phyloP scores from a whole-genome alignment of 352 stramenopile genomes.

The Nothophytophthora sp. region DNA sequence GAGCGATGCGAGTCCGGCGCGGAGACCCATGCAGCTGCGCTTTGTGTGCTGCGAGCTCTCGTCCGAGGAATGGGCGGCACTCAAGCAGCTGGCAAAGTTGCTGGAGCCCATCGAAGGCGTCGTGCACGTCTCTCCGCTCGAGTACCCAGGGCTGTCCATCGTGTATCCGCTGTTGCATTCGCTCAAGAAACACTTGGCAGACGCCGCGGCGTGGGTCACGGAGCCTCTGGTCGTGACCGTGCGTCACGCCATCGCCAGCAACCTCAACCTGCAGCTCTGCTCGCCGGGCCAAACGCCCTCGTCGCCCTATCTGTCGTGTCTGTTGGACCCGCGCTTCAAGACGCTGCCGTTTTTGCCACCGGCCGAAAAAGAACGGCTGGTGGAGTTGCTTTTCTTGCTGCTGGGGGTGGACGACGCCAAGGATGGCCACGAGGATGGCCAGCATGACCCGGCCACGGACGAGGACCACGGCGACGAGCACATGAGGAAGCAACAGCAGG shows the following conservation, averaged over 20 bases:
- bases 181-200: conserved; percentile 68
- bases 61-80: conserved; percentile 58
- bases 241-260: conserved; percentile 54
- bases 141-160: conserved; percentile 75
- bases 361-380: conserved; percentile 51
- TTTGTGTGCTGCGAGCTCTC: conserved; percentile 81
- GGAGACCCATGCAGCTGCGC: conserved; percentile 73
- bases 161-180: conserved; percentile 69
- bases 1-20: conserved; percentile 67
- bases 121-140: conserved; percentile 61
- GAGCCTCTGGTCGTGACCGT: conserved; percentile 64
- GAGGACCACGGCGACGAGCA: conserved; percentile 24
- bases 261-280: conserved; percentile 56
- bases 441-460: conserved; percentile 5
- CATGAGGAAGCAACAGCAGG: conserved; percentile 18
- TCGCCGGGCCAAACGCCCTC: conserved; percentile 43
- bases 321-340: conserved; percentile 80
- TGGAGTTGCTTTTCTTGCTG: conserved; percentile 55
- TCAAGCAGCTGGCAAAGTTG: conserved; percentile 68
- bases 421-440: conserved; percentile 17
- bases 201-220: conserved; percentile 61
- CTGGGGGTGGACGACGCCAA: conserved; percentile 44
- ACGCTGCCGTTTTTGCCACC: conserved; percentile 60
- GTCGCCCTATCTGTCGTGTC: conserved; percentile 66
- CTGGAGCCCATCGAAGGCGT: conserved; percentile 69